Percentiles rank a stretch among this genome's conserved stretches.
Evolutionary conservation across 768 basidiomycete species (phyloP).

Genomic region (Trametes villosa): DNA sequence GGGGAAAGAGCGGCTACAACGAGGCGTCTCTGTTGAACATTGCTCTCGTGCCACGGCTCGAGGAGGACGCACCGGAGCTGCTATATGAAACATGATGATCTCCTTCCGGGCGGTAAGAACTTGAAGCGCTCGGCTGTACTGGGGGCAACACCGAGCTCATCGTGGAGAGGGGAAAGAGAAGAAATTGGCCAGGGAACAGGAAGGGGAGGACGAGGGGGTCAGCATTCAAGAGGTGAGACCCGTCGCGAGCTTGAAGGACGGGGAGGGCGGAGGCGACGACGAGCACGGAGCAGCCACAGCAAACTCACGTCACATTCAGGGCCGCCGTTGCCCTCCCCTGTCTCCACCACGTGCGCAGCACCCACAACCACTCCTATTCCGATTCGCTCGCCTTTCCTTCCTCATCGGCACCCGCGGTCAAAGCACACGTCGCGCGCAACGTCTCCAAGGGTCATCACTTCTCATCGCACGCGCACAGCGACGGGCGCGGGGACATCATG

Average conservation of each 20-base stretch:
- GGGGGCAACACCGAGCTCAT: constrained; percentile 18
- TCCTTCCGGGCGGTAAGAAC: not conserved
- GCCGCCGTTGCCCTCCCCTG: too few species aligned
- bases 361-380: too few species aligned
- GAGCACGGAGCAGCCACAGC: not conserved
- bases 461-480: not conserved
- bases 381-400: too few species aligned
- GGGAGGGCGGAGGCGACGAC: not conserved
- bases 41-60: not conserved
- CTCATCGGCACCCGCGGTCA: too few species aligned
- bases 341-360: too few species aligned
- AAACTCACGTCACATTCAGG: too few species aligned
- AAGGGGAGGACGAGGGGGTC: not conserved
- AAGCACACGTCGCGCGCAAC: not conserved
- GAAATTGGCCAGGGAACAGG: not conserved
- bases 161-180: not conserved
- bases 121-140: constrained; percentile 9
- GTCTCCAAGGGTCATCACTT: not conserved
- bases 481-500: not conserved
- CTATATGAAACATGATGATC: not conserved
- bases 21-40: not conserved
- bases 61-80: constrained; percentile 6
- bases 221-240: not conserved
- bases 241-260: not conserved
- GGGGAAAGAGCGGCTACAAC: constrained; percentile 12